Conservation (phyloP, 805 yeast species). For the Wickerhamiella qilinensis region DNA sequence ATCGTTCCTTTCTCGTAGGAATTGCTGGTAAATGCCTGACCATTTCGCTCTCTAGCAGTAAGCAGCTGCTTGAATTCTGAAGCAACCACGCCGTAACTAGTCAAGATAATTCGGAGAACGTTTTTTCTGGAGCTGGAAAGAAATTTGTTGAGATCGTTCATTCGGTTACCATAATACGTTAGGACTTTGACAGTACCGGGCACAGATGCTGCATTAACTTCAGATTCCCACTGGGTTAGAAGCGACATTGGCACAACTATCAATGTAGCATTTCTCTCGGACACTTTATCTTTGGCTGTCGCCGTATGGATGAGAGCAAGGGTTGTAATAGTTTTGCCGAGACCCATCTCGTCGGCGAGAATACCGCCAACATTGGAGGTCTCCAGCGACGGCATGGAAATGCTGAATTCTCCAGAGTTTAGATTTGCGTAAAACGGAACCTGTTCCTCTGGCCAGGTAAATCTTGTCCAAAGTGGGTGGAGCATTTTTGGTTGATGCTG, state of each 20-base stretch:
- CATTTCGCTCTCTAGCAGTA: slow-evolving; percentile 3
- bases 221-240: slow-evolving; percentile 81
- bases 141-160: slow-evolving; percentile 29
- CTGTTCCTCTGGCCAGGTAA: slow-evolving; percentile 45
- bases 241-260: slow-evolving; percentile 83
- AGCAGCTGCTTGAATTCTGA: slow-evolving; percentile 47
- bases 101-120: slow-evolving; percentile 56
- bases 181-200: slow-evolving; percentile 17
- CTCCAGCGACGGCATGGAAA: slow-evolving; percentile 47
- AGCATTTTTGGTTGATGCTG: slow-evolving; percentile 26
- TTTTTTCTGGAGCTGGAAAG: slow-evolving; percentile 23
- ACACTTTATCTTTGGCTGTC: slow-evolving; percentile 17
- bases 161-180: slow-evolving; percentile 61
- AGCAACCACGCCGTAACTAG: slow-evolving; percentile 77
- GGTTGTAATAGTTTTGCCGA: slow-evolving; percentile 83
- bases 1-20: slow-evolving; percentile 9
- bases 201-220: slow-evolving; percentile 38
- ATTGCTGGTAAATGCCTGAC: slow-evolving; percentile 12
- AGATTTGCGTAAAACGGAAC: slow-evolving; percentile 55
- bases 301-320: slow-evolving; percentile 49
- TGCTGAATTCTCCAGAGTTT: slow-evolving; percentile 63
- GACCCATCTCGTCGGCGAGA: slow-evolving; percentile 92
- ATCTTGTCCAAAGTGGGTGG: slow-evolving; percentile 78
- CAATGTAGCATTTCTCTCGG: slow-evolving; percentile 30
- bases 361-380: slow-evolving; percentile 65